phyloP scores from a whole-genome alignment of 805 yeast genomes.

The Candida sonorensis region DNA sequence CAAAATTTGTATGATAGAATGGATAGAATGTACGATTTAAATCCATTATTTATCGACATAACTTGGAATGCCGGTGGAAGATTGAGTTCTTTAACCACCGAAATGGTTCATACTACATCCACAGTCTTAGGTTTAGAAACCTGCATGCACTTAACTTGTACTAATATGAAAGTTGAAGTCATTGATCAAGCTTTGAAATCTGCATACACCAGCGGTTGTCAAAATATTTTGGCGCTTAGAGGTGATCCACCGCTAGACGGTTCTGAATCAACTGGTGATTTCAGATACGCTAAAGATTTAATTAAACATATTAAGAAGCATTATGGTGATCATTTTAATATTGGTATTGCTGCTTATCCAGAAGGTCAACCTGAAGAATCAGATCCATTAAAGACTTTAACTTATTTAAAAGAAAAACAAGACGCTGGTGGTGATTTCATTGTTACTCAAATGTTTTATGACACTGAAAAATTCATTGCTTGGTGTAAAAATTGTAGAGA shows the following conservation, averaged over 20 bases:
- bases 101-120: slow-evolving; percentile 86
- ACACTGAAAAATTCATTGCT: slow-evolving; percentile 70
- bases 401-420: slow-evolving; percentile 74
- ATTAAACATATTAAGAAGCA: slow-evolving; percentile 64
- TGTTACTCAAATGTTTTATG: slow-evolving; percentile 96
- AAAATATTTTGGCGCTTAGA: slow-evolving; percentile 86
- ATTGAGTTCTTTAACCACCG: slow-evolving; percentile 74
- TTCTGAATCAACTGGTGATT: slow-evolving; percentile 73
- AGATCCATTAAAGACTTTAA: slow-evolving; percentile 44
- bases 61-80: slow-evolving; percentile 99
- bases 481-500: slow-evolving; percentile 76
- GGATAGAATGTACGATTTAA: slow-evolving; percentile 92
- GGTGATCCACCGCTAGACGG: slow-evolving; percentile 91
- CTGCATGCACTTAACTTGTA: slow-evolving; percentile 97
- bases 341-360: slow-evolving; percentile 97
- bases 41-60: slow-evolving; percentile 88
- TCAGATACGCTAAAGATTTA: slow-evolving; percentile 82
- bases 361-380: slow-evolving; percentile 94
- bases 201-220: slow-evolving; percentile 90
- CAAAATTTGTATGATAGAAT: slow-evolving; percentile 93
- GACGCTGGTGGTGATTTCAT: slow-evolving; percentile 94
- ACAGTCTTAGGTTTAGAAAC: slow-evolving; percentile 89
- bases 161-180: slow-evolving; percentile 78
- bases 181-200: slow-evolving; percentile 80
- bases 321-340: slow-evolving; percentile 85